Evolutionary conservation across 495 filamentous ascomycete genomes (phyloP), one percentile per base, ranked within the genome.

Genomic region (Ascobolus immersus): DNA sequence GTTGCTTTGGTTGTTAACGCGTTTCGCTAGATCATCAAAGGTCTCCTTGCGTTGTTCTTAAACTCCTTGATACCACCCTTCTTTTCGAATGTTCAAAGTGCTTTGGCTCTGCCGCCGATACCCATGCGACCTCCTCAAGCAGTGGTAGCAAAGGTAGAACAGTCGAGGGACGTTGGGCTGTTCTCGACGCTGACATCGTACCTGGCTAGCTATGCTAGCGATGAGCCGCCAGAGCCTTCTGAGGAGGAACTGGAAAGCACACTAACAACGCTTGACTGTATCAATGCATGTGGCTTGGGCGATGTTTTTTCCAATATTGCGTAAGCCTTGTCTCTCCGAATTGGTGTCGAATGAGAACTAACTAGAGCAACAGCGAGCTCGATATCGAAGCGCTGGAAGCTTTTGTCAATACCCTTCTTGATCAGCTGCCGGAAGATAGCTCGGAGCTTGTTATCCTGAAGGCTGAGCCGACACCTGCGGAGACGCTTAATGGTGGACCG

Each of bases 171-270:
- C 15, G 64, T 67, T 2, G 80, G 89, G 5, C 60, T 99, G 14
- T 74, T 99, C 46, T 91, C 80, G 4, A 78, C 86, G 4, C 75
- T 99, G 38, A 81, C 82, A 1, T 90, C 77, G 4, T 94, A 93
- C 41, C 76, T 99, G 14, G 89, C 82, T n/a, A 93, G 81, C 49
- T 93, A 94, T 56, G 86, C 89, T 17, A 89, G 81, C 12, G 89
- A 93, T 48, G 86, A 99, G 42, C 86, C 86, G 7, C 86, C 86
- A 4, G 89, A 94, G 54, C 86, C 86, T 1, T 93, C 86, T 1
- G 81, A 92, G 35, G 86, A 94, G 45, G 86, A 99, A 50, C 59
- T 99, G 30, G 89, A 94, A 41, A 91, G 82, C 49, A 94, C 86
- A 0, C 54, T 94, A 11, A 81, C 75, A 49, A 84, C 89, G 0